phyloP scores from a whole-genome alignment of 768 basidiomycete species.

The Suillus cothurnatus region DNA sequence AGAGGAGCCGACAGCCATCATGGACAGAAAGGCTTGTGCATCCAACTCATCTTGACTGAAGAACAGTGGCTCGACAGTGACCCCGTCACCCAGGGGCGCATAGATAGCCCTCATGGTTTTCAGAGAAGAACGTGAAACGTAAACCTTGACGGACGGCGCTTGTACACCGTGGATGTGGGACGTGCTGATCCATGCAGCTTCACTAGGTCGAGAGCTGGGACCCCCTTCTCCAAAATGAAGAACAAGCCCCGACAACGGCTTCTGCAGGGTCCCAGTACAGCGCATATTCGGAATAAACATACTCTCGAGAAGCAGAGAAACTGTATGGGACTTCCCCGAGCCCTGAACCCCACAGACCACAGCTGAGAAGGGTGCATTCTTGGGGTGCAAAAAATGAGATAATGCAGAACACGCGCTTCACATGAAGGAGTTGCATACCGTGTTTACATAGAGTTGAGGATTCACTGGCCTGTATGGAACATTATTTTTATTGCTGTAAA shows the following conservation, averaged over 20 bases:
- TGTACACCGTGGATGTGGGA: conserved; percentile 36
- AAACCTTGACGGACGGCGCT: conserved; percentile 45
- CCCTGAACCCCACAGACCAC: conserved; percentile 80
- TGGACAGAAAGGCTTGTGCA: conserved; percentile 66
- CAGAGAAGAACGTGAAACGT: conserved; percentile 61
- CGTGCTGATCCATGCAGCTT: conserved; percentile 62
- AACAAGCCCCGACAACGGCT: conserved; percentile 62
- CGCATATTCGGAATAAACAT: conserved; percentile 61
- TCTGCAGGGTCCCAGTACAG: conserved; percentile 51
- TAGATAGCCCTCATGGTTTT: conserved; percentile 64
- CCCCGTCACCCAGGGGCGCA: conserved; percentile 46
- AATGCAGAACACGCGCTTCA: conserved; percentile 1
- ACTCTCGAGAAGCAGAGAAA: conserved; percentile 67
- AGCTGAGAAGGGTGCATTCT: conserved; percentile 78
- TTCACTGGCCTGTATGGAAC: conserved; percentile 40
- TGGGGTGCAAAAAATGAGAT: conserved; percentile 1
- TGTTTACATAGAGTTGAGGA: conserved; percentile 66
- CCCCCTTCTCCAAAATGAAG: conserved; percentile 76
- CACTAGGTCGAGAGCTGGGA: conserved; percentile 54
- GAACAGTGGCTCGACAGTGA: conserved; percentile 55
- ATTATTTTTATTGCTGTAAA: conserved; percentile 34
- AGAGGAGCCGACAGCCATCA: conserved; percentile 71
- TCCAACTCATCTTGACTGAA: conserved; percentile 66
- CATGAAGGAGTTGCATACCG: conserved; percentile 39
- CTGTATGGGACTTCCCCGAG: conserved; percentile 74